These are phyloP conservation scores for Saccharomyces mikatae DNA, from an alignment of 805 yeast genomes.

Conservation along the genomic window DNA sequence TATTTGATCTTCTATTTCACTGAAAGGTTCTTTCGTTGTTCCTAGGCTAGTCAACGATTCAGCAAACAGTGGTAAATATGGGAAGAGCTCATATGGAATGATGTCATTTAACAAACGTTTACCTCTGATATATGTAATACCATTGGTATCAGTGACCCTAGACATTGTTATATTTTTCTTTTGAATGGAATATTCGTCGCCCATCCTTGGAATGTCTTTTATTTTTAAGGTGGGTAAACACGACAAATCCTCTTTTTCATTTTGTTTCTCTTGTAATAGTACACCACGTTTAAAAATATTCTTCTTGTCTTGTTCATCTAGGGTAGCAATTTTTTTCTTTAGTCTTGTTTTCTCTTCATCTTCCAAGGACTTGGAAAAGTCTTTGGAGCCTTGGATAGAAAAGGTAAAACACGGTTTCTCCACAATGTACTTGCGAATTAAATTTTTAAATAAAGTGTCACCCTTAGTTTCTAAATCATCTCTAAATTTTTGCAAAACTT, in stretches of 20 bases:
- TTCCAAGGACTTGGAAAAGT: constrained; percentile 43
- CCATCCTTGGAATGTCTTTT: constrained; percentile 59
- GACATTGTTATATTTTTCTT: constrained; percentile 32
- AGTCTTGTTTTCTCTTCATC: constrained; percentile 53
- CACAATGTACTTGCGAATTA: constrained; percentile 48
- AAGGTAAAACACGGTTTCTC: constrained; percentile 57
- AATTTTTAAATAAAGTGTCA: constrained; percentile 51
- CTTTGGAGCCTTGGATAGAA: constrained; percentile 62
- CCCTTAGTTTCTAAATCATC: constrained; percentile 45
- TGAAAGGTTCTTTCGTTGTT: constrained; percentile 61
- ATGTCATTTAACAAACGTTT: constrained; percentile 45
- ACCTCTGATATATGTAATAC: constrained; percentile 70
- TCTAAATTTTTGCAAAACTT: constrained; percentile 50
- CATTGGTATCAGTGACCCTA: constrained; percentile 66
- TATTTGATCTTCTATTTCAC: constrained; percentile 77
- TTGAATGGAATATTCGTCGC: constrained; percentile 35
- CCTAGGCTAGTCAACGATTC: constrained; percentile 82
- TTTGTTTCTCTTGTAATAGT: constrained; percentile 53
- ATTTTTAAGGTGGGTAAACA: constrained; percentile 72
- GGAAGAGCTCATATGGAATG: constrained; percentile 55
- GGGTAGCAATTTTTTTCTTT: constrained; percentile 31
- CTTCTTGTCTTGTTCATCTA: constrained; percentile 50
- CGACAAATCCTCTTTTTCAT: constrained; percentile 61
- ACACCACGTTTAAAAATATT: constrained; percentile 54
- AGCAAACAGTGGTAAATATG: constrained; percentile 68